Evolutionary conservation across 2,329 filamentous ascomycete species (phyloP).

Genomic region (Neurospora sp.): DNA sequence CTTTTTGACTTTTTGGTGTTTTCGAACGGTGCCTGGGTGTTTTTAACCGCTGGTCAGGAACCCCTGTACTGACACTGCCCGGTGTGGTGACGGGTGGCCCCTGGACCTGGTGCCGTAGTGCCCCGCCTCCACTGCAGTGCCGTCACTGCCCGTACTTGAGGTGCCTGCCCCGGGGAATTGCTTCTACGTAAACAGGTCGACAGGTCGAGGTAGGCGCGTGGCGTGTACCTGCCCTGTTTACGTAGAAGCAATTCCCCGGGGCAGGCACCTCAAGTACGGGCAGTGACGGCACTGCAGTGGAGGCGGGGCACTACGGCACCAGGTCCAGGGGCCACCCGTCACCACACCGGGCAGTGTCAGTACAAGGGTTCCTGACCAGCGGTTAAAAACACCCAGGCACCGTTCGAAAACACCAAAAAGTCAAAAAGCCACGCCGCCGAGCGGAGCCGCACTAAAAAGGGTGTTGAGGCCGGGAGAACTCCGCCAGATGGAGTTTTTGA

Average conservation of each 20-base stretch:
- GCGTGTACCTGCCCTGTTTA: not conserved
- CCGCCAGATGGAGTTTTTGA: not conserved
- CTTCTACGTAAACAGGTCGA: not conserved
- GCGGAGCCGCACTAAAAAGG: not conserved
- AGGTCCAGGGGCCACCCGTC: no score
- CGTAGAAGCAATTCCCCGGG: not conserved
- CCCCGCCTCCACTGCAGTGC: not conserved
- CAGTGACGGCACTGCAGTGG: not conserved
- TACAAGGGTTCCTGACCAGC: not conserved
- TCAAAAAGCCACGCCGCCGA: not conserved
- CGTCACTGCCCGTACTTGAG: not conserved
- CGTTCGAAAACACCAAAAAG: not conserved
- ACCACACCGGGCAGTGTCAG: no score
- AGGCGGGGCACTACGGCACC: not conserved
- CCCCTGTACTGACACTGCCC: not conserved
- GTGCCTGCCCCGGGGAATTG: not conserved
- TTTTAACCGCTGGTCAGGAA: not conserved
- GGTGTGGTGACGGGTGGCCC: no score
- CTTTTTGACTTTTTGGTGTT: not conserved
- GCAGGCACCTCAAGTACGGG: not conserved
- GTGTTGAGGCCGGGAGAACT: not conserved
- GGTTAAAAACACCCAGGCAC: not conserved
- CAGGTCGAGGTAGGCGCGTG: not conserved
- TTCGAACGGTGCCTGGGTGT: not conserved
- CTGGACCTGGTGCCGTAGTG: not conserved